Conservation (phyloP, 371 early-diverging fungal genomes). For the Entomophthora muscae region DNA sequence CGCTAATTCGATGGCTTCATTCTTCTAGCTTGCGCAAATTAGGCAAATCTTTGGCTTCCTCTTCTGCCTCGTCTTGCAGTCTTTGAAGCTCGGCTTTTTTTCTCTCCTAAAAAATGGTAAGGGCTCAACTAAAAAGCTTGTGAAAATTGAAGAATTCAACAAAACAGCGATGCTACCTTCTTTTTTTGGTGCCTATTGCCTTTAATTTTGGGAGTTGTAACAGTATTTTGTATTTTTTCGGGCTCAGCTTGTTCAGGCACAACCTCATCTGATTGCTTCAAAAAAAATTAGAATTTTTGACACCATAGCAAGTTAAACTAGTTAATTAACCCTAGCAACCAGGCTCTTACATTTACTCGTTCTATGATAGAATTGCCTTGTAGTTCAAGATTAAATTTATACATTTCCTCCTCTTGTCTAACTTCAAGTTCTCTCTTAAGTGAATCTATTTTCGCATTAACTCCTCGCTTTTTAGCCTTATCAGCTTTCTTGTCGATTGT, state of each 20-base stretch:
- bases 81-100: slow-evolving; percentile 7
- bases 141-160: too few relatives aligned
- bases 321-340: too few relatives aligned
- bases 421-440: slow-evolving; percentile 5
- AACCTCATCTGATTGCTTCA: too few relatives aligned
- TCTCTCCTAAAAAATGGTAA: not conserved
- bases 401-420: slow-evolving; percentile 6
- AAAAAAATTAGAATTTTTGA: too few relatives aligned
- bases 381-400: not conserved
- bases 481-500: slow-evolving; percentile 2
- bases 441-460: not conserved
- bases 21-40: not conserved
- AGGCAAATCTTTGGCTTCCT: slow-evolving; percentile 3
- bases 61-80: not conserved
- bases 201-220: not conserved
- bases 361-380: not conserved
- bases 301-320: too few relatives aligned
- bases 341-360: not conserved
- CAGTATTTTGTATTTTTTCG: too few relatives aligned
- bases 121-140: too few relatives aligned
- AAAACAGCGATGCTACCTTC: not conserved
- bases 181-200: not conserved
- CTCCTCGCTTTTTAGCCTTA: slow-evolving; percentile 1
- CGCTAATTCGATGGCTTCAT: not conserved
- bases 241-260: too few relatives aligned